Conservation (phyloP, 2,329 filamentous ascomycete species). For the Chrysoporthe austroafricana region DNA sequence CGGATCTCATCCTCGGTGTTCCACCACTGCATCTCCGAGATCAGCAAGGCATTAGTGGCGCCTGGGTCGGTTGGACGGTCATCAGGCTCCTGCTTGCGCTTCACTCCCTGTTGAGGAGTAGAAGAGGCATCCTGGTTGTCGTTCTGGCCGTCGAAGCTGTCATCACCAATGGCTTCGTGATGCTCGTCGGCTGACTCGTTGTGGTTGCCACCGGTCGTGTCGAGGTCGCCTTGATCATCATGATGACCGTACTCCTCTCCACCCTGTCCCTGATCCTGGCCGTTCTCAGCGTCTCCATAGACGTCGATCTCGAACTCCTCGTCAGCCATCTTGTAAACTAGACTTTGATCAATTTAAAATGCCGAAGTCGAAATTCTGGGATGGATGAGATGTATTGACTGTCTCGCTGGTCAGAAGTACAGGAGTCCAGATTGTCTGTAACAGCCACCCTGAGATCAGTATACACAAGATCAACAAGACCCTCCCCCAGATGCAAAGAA, state of each 20-base stretch:
- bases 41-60: conserved; percentile 73
- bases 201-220: conserved; percentile 44
- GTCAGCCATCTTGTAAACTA: conserved; percentile 60
- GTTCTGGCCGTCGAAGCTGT: conserved; percentile 36
- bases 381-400: conserved; percentile 38
- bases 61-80: conserved; percentile 62
- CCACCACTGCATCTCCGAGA: conserved; percentile 96
- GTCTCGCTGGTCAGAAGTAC: conserved; percentile 41
- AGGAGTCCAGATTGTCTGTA: conserved; percentile 36
- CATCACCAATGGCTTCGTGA: conserved; percentile 33
- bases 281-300: conserved; percentile 59
- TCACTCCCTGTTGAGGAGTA: conserved; percentile 56
- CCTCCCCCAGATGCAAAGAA: not conserved
- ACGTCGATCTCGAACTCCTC: conserved; percentile 76
- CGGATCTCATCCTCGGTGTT: conserved; percentile 93
- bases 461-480: conserved; percentile 23
- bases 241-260: conserved; percentile 45
- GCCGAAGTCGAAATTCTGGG: conserved; percentile 23
- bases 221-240: conserved; percentile 43
- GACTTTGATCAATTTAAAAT: conserved; percentile 19
- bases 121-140: conserved; percentile 39
- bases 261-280: conserved; percentile 40
- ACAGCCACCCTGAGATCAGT: conserved; percentile 31
- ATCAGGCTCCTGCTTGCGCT: conserved; percentile 64
- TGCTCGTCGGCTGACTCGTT: conserved; percentile 43